These are phyloP conservation scores for Aspergillus intermedius DNA, from an alignment of 2,329 filamentous ascomycete genomes.

Conservation along the genomic window DNA sequence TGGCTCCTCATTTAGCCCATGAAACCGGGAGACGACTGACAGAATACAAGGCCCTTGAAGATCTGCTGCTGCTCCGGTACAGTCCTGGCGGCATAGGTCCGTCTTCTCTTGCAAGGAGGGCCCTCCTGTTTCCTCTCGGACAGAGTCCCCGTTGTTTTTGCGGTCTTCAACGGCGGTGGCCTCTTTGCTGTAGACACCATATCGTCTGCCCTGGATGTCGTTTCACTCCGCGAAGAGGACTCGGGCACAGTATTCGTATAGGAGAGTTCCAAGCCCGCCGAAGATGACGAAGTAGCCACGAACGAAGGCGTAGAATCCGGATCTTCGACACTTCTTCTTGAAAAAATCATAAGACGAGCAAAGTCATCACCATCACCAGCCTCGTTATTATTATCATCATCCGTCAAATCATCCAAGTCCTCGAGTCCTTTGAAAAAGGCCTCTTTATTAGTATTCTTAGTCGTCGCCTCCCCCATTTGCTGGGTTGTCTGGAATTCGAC, in stretches of 20 bases:
- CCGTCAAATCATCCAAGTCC: slow-evolving; percentile 20
- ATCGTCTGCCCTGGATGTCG: not conserved
- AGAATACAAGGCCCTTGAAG: slow-evolving; percentile 58
- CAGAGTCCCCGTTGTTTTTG: slow-evolving; percentile 11
- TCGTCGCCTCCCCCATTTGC: slow-evolving; percentile 13
- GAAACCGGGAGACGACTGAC: slow-evolving; percentile 21
- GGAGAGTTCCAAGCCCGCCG: not conserved
- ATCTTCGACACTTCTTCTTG: not conserved
- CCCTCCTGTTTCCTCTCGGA: slow-evolving; percentile 6
- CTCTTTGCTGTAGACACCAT: not conserved
- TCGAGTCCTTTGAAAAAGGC: slow-evolving; percentile 33
- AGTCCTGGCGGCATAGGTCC: slow-evolving; percentile 35
- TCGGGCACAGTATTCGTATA: slow-evolving; percentile 2
- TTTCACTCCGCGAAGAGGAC: not conserved
- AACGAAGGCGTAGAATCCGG: not conserved
- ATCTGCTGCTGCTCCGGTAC: slow-evolving; percentile 51
- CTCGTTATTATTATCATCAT: slow-evolving; percentile 20
- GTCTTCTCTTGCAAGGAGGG: slow-evolving; percentile 18
- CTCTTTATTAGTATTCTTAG: slow-evolving; percentile 22
- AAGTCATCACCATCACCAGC: slow-evolving; percentile 15
- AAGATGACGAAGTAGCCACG: slow-evolving; percentile 1
- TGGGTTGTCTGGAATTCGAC: slow-evolving; percentile 6
- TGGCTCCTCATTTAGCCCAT: not conserved
- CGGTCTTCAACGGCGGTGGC: slow-evolving; percentile 6
- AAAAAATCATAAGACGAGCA: slow-evolving; percentile 9